Evolutionary conservation across 2,329 filamentous ascomycete genomes (phyloP), one percentile per base, ranked within the genome.

Genomic region (Exophiala xenobiotica): DNA sequence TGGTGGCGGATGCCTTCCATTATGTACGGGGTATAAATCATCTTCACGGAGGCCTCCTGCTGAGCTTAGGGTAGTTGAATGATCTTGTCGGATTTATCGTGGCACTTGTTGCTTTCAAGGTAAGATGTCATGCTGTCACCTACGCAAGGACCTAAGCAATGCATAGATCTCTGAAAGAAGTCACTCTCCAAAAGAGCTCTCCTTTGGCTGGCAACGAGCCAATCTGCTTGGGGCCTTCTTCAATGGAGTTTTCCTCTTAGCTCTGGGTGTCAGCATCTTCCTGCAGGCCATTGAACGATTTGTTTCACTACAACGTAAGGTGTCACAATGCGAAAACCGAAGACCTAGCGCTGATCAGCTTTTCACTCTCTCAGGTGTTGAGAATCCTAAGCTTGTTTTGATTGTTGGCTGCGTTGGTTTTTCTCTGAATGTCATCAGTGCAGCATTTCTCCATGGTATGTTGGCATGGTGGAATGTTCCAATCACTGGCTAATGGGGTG

Each of bases 141-240:
- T n/a, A n/a, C n/a, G n/a, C n/a, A n/a, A n/a, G n/a, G n/a, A n/a
- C n/a, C n/a, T n/a, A n/a, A n/a, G n/a, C n/a, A n/a, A n/a, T 35
- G 9, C 31, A 35, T 14, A 85, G 83, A 68, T 85, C 51, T 77
- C 83, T 16, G 78, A 85, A 57, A 71, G 75, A 35, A 70, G 73
- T 38, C 69, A 78, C 4, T 78, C 78, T 1, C 84, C 85, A 0
- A 74, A 78, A 54, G 74, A 74, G 7, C 74, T 87, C 12, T 81
- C 86, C 0, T 90, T 87, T 59, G 87, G 87, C n/a, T 90, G 86
- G 86, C 83, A 87, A 50, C 78, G 87, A 24, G 85, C 86, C 12
- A 79, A 81, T n/a, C 67, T 90, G 1, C 73, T 91, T 0, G 87
- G 87, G 4, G 85, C 86, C 18, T 91, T 91, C 67, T 91, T 90